Percentiles rank a stretch among this genome's conserved stretches.
Conservation (phyloP, 176 grass and related monocot species). For the Hordeum marinum region DNA sequence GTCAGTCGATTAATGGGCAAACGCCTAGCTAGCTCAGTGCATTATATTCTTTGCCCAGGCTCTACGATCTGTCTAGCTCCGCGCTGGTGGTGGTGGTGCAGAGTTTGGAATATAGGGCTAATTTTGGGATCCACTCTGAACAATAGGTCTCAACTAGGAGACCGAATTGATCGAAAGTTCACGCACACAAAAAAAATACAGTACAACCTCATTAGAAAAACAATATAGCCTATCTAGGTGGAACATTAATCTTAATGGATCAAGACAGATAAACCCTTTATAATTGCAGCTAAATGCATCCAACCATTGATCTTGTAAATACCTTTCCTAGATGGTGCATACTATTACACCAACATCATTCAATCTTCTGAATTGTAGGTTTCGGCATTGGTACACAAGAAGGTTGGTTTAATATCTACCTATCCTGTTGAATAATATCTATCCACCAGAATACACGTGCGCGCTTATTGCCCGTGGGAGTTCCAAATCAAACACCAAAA, state of each 20-base stretch:
- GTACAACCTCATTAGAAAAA: background rate
- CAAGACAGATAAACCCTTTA: background rate
- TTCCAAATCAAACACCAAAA: background rate
- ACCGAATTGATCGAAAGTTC: background rate
- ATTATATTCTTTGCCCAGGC: background rate
- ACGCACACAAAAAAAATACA: background rate
- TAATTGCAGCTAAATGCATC: background rate
- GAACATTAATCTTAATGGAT: too few relatives aligned
- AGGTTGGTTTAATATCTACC: background rate
- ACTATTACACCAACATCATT: background rate
- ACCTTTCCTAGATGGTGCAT: background rate
- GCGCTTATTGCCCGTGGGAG: background rate
- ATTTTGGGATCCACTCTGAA: background rate
- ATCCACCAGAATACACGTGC: background rate
- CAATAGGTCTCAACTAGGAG: background rate
- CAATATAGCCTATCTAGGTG: too few relatives aligned
- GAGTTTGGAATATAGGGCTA: background rate
- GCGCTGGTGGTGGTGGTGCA: background rate
- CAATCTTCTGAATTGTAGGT: background rate
- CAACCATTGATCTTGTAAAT: background rate
- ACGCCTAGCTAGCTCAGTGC: background rate
- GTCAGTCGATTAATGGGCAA: background rate
- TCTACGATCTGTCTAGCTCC: background rate
- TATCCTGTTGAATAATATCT: background rate
- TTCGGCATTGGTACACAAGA: background rate